phyloP scores from a whole-genome alignment of 2,329 filamentous ascomycete species.

The Coniella lustricola region DNA sequence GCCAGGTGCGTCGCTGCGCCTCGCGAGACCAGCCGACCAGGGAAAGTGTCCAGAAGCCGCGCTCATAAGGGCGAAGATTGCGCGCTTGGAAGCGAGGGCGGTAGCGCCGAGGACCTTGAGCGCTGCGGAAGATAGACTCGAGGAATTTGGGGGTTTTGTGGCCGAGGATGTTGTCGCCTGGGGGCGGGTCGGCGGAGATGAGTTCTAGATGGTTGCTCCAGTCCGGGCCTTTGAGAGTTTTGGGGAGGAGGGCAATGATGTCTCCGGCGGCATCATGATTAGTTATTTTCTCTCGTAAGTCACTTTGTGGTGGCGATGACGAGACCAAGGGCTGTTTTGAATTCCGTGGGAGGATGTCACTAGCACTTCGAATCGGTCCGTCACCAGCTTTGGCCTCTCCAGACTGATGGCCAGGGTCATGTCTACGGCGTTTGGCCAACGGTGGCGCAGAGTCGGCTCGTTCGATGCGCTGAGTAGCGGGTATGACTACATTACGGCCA shows the following conservation, averaged over 20 bases:
- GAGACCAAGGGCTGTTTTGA: constrained; percentile 14
- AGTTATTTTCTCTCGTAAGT: neutral
- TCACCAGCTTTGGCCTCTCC: constrained; percentile 11
- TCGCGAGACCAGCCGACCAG: constrained; percentile 45
- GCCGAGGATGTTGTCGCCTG: constrained; percentile 36
- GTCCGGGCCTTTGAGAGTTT: neutral
- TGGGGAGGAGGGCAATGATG: no score
- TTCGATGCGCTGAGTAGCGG: constrained; percentile 6
- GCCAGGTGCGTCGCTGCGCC: constrained; percentile 51
- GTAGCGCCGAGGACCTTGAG: constrained; percentile 47
- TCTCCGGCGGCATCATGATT: no score
- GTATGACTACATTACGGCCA: neutral
- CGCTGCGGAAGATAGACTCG: constrained; percentile 43
- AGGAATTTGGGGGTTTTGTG: constrained; percentile 38
- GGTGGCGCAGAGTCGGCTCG: constrained; percentile 29
- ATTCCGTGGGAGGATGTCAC: constrained; percentile 21
- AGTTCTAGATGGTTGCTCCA: constrained; percentile 4
- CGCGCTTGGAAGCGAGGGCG: constrained; percentile 42
- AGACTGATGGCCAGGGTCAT: no score
- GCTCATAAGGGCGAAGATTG: constrained; percentile 51
- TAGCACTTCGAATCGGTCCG: constrained; percentile 26
- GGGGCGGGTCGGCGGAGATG: constrained; percentile 36
- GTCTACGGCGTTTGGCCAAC: constrained; percentile 21
- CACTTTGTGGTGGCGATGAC: constrained; percentile 2
- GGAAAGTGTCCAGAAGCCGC: constrained; percentile 71